These are phyloP conservation scores for Mentha longifolia DNA, from an alignment of 257 asterid species.

Conservation along the genomic window DNA sequence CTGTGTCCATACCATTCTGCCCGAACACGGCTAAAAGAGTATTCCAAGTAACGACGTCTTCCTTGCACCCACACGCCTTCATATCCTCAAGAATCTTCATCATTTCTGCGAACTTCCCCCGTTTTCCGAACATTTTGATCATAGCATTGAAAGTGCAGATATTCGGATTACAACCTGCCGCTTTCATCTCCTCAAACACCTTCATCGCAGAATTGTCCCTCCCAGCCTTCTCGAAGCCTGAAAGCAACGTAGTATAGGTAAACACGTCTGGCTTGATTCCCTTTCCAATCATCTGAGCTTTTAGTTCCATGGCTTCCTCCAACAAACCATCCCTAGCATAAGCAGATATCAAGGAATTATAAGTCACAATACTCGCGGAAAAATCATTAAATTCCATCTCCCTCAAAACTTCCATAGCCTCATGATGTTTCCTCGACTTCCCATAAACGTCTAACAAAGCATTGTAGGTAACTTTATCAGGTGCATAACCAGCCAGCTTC, in stretches of 20 bases:
- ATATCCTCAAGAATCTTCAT: conserved; percentile 86
- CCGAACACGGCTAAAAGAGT: conserved; percentile 95
- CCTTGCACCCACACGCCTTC: conserved; percentile 68
- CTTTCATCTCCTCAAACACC: conserved; percentile 75
- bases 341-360: conserved; percentile 81
- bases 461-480: conserved; percentile 90
- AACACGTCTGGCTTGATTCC: conserved; percentile 93
- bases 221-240: conserved; percentile 95
- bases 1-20: conserved; percentile 85
- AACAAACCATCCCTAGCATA: conserved; percentile 77
- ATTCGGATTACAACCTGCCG: conserved; percentile 75
- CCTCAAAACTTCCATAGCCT: conserved; percentile 81
- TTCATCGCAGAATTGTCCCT: conserved; percentile 84
- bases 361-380: conserved; percentile 72
- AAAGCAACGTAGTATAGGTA: conserved; percentile 83
- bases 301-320: conserved; percentile 80
- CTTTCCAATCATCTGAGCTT: conserved; percentile 61
- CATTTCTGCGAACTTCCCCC: conserved; percentile 85
- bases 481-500: conserved; percentile 72
- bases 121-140: conserved; percentile 85
- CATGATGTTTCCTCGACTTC: conserved; percentile 80
- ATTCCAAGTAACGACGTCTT: conserved; percentile 95
- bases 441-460: conserved; percentile 90
- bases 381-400: conserved; percentile 82
- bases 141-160: conserved; percentile 92